Percentiles rank a stretch among this genome's conserved stretches.
phyloP scores from a whole-genome alignment of 108 stramenopile genomes.

The Skeletonema potamos region DNA sequence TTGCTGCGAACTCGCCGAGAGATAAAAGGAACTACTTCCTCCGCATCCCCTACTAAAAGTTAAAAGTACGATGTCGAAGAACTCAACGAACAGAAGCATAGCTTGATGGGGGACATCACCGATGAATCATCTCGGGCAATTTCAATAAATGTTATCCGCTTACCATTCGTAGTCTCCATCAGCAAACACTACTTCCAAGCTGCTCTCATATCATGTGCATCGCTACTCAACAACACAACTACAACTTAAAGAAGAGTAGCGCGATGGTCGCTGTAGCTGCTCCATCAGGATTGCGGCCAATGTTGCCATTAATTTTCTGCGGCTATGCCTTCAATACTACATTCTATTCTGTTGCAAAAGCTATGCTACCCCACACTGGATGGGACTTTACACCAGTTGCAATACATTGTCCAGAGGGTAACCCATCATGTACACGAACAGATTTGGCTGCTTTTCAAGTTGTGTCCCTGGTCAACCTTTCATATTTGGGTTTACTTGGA shows the following conservation, averaged over 20 bases:
- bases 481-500: constrained; percentile 35
- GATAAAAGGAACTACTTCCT: no score
- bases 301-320: constrained; percentile 7
- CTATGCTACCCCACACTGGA: neutral
- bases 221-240: neutral
- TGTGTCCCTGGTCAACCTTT: constrained; percentile 33
- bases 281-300: constrained; percentile 5
- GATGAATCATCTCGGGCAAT: no score
- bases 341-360: neutral
- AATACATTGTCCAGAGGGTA: constrained; percentile 3
- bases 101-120: no score
- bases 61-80: no score
- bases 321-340: constrained; percentile 22
- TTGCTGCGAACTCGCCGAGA: no score
- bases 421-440: constrained; percentile 24
- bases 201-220: neutral
- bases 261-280: neutral
- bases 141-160: no score
- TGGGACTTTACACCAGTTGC: neutral
- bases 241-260: neutral
- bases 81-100: no score
- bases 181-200: no score
- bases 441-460: constrained; percentile 58
- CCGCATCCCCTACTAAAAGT: no score
- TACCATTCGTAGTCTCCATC: neutral